A percentile compares a stretch with the other conserved stretches of the same genome.
These are phyloP conservation scores for Lachancea thermotolerans DNA, from an alignment of 805 yeast species.

Conservation along the genomic window DNA sequence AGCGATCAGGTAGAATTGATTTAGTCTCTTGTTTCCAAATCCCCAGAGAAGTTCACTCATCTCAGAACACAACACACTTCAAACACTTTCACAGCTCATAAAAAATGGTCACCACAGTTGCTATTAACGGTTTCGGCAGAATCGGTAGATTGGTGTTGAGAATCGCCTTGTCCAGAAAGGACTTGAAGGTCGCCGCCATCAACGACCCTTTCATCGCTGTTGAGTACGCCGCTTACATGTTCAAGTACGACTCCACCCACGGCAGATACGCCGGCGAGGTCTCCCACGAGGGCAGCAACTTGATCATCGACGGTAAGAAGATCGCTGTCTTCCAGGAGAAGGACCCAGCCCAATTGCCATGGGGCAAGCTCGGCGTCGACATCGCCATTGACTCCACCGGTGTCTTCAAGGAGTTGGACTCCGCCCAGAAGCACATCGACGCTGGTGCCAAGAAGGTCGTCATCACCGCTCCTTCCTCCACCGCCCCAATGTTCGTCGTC, in stretches of 20 bases:
- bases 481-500: constrained; percentile 69
- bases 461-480: constrained; percentile 65
- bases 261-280: constrained; percentile 58
- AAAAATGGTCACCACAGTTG: constrained; percentile 36
- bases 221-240: constrained; percentile 68
- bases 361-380: constrained; percentile 58
- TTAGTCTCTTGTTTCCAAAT: neutral
- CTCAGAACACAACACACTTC: neutral
- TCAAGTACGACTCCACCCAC: constrained; percentile 71
- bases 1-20: neutral
- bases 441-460: constrained; percentile 73
- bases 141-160: constrained; percentile 64
- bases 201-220: constrained; percentile 65
- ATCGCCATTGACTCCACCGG: constrained; percentile 67
- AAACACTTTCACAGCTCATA: constrained; percentile 1
- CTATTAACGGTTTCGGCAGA: constrained; percentile 72
- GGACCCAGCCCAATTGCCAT: constrained; percentile 63
- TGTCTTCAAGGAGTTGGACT: constrained; percentile 59
- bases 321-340: constrained; percentile 53
- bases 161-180: constrained; percentile 49
- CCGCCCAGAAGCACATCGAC: constrained; percentile 62
- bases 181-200: constrained; percentile 55
- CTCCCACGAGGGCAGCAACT: constrained; percentile 42
- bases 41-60: constrained; percentile 2
- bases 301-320: constrained; percentile 48